Percentiles rank a stretch among this genome's conserved stretches.
Conservation (phyloP, 805 yeast genomes). For the Yamadazyma scolyti region DNA sequence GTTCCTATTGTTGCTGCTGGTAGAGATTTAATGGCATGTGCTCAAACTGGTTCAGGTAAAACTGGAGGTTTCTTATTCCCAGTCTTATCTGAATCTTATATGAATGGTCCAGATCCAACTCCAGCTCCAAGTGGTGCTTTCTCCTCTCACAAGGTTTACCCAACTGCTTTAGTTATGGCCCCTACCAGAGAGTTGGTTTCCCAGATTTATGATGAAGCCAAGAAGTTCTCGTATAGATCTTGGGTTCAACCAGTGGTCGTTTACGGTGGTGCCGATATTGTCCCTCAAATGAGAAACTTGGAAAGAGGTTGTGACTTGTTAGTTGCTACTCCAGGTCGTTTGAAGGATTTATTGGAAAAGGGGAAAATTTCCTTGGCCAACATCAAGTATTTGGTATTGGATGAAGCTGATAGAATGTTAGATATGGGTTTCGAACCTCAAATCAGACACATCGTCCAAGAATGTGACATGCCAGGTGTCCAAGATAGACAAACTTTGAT, state of each 20-base stretch:
- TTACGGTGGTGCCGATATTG: slow-evolving; percentile 97
- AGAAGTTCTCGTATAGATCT: slow-evolving; percentile 93
- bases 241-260: slow-evolving; percentile 97
- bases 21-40: slow-evolving; percentile 95
- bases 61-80: slow-evolving; percentile 99
- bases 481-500: slow-evolving; percentile 91
- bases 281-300: slow-evolving; percentile 80
- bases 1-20: slow-evolving; percentile 86
- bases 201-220: slow-evolving; percentile 94
- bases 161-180: slow-evolving; percentile 93
- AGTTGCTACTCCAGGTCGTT: slow-evolving; percentile 99
- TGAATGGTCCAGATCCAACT: slow-evolving; percentile 74
- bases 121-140: slow-evolving; percentile 47
- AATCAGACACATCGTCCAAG: slow-evolving; percentile 96
- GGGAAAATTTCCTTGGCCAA: slow-evolving; percentile 86
- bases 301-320: slow-evolving; percentile 92
- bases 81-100: slow-evolving; percentile 85
- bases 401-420: slow-evolving; percentile 99
- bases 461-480: slow-evolving; percentile 95
- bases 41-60: slow-evolving; percentile 99
- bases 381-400: slow-evolving; percentile 90
- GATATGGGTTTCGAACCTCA: slow-evolving; percentile 99
- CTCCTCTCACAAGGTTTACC: slow-evolving; percentile 77
- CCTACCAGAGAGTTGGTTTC: slow-evolving; percentile 99
- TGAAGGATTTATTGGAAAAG: slow-evolving; percentile 92